A percentile compares a stretch with the other conserved stretches of the same genome.
phyloP scores from a whole-genome alignment of 129 eudicot species.

The Flaveria trinervia region DNA sequence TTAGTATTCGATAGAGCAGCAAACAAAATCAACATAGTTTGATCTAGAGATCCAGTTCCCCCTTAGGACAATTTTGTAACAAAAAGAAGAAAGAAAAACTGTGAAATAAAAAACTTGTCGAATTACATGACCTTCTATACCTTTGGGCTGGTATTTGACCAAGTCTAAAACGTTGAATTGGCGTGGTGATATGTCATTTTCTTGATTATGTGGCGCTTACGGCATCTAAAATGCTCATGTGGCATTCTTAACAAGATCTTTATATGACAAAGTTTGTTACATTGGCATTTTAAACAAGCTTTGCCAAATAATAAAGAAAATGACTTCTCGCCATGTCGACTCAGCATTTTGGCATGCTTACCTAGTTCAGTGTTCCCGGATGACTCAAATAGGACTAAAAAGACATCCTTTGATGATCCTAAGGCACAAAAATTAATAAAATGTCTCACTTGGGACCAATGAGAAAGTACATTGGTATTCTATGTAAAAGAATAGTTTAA shows the following conservation, averaged over 20 bases:
- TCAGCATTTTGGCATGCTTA: not conserved
- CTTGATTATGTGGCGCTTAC: slow-evolving; percentile 9
- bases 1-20: not conserved
- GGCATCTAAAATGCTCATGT: not conserved
- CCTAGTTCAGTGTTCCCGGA: not conserved
- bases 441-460: not conserved
- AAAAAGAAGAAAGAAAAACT: not conserved
- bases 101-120: not conserved
- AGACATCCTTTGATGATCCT: not conserved
- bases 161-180: not conserved
- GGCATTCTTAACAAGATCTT: not conserved
- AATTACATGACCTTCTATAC: not conserved
- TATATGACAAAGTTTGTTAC: not conserved
- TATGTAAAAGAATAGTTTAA: not conserved
- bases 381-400: not conserved
- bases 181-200: not conserved
- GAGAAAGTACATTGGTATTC: not conserved
- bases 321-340: not conserved
- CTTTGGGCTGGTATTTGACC: not conserved
- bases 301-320: slow-evolving; percentile 2
- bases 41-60: not conserved
- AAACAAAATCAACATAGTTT: not conserved
- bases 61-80: not conserved
- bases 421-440: not conserved
- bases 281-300: not conserved